phyloP scores from a whole-genome alignment of 306 rosid genomes.

The Cyclanthera cordifolia region DNA sequence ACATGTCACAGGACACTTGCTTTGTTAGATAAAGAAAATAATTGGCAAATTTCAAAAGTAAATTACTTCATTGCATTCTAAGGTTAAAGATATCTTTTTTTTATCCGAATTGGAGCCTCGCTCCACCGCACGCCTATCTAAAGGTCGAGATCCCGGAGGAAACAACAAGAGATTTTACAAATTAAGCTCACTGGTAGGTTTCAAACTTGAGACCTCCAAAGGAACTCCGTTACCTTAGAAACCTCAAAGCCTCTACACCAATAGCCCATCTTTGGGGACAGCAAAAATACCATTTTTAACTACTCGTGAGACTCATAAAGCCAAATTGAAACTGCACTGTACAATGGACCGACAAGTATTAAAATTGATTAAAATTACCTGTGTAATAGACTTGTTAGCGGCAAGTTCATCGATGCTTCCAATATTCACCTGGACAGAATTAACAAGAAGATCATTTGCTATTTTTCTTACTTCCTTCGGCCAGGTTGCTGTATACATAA shows the following conservation, averaged over 20 bases:
- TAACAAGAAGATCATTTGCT: conserved; percentile 85
- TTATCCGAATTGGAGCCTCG: too few species aligned
- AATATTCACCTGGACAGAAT: conserved; percentile 95
- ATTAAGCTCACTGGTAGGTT: too few species aligned
- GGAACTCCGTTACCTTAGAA: too few species aligned
- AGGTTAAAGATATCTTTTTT: too few species aligned
- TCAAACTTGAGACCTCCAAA: too few species aligned
- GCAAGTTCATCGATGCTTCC: conserved; percentile 92
- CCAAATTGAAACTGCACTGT: not conserved
- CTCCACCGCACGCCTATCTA: too few species aligned
- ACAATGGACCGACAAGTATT: not conserved
- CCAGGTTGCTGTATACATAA: conserved; percentile 99
- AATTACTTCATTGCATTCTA: too few species aligned
- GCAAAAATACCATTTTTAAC: not conserved
- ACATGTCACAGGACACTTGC: not conserved
- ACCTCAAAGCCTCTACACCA: too few species aligned
- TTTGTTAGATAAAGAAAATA: not conserved
- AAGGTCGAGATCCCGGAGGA: too few species aligned
- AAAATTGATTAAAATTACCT: conserved; percentile 34
- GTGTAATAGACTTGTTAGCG: conserved; percentile 93
- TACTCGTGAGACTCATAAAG: not conserved
- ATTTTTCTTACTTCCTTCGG: conserved; percentile 98
- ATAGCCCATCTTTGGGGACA: too few species aligned
- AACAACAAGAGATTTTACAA: too few species aligned
- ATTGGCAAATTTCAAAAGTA: too few species aligned